These are phyloP conservation scores for Hysterangium stoloniferum DNA, from an alignment of 768 basidiomycete species.

Conservation along the genomic window DNA sequence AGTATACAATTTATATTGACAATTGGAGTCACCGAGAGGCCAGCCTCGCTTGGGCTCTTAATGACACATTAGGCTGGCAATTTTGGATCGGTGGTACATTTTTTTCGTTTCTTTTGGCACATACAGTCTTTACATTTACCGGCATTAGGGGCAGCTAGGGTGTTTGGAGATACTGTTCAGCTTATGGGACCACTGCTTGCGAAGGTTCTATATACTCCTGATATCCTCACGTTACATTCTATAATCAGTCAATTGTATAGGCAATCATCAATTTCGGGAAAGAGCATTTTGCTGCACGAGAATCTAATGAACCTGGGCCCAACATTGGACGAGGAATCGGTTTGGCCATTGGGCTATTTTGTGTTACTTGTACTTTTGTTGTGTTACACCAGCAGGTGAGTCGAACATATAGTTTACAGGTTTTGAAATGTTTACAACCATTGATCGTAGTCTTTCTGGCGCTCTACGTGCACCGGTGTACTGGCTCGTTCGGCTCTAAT, in stretches of 20 bases:
- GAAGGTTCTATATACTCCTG: constrained; percentile 32
- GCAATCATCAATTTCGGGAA: constrained; percentile 56
- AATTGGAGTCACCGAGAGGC: constrained; percentile 41
- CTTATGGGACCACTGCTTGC: constrained; percentile 58
- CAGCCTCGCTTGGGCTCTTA: constrained; percentile 52
- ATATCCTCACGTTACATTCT: not conserved
- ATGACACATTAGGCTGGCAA: constrained; percentile 46
- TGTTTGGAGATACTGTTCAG: constrained; percentile 52
- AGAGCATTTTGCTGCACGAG: constrained; percentile 33
- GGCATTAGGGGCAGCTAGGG: constrained; percentile 24
- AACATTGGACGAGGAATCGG: constrained; percentile 48
- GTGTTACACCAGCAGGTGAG: constrained; percentile 56
- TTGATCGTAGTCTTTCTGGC: constrained; percentile 54
- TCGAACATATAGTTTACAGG: constrained; percentile 16
- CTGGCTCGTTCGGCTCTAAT: constrained; percentile 61
- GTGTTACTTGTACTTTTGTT: constrained; percentile 41
- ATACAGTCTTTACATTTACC: not conserved
- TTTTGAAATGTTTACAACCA: constrained; percentile 20
- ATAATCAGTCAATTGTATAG: constrained; percentile 22
- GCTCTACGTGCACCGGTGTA: constrained; percentile 59
- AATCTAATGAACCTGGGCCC: constrained; percentile 28
- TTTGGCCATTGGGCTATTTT: constrained; percentile 49
- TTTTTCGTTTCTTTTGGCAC: constrained; percentile 35
- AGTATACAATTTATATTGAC: not conserved
- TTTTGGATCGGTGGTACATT: constrained; percentile 57